These are phyloP conservation scores for Juncus effusus DNA, from an alignment of 176 grass and related monocot species.

Conservation along the genomic window DNA sequence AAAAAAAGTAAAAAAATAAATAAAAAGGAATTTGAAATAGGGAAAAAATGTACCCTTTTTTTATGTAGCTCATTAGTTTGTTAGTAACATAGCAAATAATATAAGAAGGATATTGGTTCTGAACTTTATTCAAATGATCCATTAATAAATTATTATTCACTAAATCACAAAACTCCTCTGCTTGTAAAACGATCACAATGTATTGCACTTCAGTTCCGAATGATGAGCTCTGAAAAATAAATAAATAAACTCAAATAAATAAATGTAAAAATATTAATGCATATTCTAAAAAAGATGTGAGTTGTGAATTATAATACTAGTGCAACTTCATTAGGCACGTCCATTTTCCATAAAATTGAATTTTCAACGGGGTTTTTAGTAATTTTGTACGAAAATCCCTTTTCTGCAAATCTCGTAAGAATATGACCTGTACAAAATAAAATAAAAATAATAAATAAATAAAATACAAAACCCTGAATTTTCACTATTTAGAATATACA, in stretches of 20 bases:
- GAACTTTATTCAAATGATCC: conserved; percentile 42
- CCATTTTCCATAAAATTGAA: conserved; percentile 79
- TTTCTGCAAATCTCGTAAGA: conserved; percentile 49
- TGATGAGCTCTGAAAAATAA: conserved; percentile 46
- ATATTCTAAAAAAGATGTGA: background rate
- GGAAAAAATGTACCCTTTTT: conserved; percentile 56
- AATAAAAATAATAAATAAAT: conserved; percentile 6
- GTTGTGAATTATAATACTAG: conserved; percentile 19
- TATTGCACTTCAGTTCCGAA: conserved; percentile 45
- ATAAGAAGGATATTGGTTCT: conserved; percentile 44
- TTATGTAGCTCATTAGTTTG: conserved; percentile 72
- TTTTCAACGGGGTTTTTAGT: conserved; percentile 42
- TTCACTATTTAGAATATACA: background rate
- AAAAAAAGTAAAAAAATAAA: conserved; percentile 8
- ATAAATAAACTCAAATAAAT: background rate
- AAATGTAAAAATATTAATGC: background rate
- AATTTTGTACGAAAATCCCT: conserved; percentile 36
- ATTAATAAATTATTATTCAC: conserved; percentile 34
- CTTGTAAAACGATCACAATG: conserved; percentile 62
- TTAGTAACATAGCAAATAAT: conserved; percentile 69
- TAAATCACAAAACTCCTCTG: conserved; percentile 84
- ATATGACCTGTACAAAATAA: conserved; percentile 42
- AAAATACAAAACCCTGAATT: background rate
- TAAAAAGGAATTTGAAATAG: conserved; percentile 2
- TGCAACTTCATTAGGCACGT: conserved; percentile 51